A percentile compares a stretch with the other conserved stretches of the same genome.
Evolutionary conservation across 73 alveolate species (phyloP).

Genomic region (Paramecium primaurelia): DNA sequence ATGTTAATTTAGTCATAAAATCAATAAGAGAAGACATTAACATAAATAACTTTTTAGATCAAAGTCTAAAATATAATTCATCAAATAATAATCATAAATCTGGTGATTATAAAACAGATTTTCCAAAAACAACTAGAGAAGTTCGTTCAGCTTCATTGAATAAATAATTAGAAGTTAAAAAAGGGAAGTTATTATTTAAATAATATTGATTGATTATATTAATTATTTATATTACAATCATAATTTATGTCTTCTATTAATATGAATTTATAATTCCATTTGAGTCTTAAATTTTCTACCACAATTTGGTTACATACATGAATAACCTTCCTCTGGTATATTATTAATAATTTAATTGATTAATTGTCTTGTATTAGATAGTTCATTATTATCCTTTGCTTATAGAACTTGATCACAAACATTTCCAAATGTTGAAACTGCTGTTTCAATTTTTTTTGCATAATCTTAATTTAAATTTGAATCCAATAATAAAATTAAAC

Average conservation of each 20-base stretch:
- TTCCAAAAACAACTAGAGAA: slow-evolving; percentile 6
- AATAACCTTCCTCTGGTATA: slow-evolving; percentile 45
- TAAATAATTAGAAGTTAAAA: not conserved
- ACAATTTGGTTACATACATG: slow-evolving; percentile 54
- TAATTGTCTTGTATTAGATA: slow-evolving; percentile 4
- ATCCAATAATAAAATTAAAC: not conserved
- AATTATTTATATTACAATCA: slow-evolving; percentile 6
- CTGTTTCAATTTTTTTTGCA: slow-evolving; percentile 29
- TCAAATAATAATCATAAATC: not conserved
- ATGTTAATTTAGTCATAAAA: slow-evolving; percentile 34
- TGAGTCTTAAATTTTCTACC: slow-evolving; percentile 52
- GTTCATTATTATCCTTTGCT: not conserved
- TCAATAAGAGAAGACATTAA: not conserved
- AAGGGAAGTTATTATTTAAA: not conserved
- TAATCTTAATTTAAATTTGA: not conserved
- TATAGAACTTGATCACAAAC: slow-evolving; percentile 47
- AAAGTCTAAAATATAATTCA: not conserved
- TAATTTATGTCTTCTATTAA: slow-evolving; percentile 46
- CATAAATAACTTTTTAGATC: not conserved
- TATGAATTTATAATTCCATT: slow-evolving; percentile 27
- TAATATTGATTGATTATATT: not conserved
- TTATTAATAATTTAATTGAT: slow-evolving; percentile 49
- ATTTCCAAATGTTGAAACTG: slow-evolving; percentile 46
- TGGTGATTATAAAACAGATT: not conserved
- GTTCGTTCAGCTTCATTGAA: not conserved